phyloP scores from a whole-genome alignment of 805 yeast species.

The Cyberlindnera xylosilytica region DNA sequence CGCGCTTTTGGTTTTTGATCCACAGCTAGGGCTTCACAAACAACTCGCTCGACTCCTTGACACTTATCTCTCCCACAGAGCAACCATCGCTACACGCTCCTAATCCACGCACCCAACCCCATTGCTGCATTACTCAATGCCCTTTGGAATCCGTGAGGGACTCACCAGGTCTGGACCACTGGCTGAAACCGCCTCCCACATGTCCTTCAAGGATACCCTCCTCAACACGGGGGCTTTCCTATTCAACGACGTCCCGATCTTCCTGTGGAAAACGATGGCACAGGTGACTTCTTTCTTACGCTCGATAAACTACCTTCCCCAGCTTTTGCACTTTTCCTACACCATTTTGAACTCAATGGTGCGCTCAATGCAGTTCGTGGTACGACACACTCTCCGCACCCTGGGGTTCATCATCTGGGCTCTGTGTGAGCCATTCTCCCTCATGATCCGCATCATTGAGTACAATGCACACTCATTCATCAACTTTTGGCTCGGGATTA shows the following conservation, averaged over 20 bases:
- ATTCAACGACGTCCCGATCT: not conserved
- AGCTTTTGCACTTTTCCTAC: not conserved
- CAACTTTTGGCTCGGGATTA: constrained; percentile 17
- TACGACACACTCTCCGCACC: not conserved
- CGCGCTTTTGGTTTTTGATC: no score
- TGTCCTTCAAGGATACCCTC: not conserved
- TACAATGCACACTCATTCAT: constrained; percentile 20
- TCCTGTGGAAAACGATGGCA: not conserved
- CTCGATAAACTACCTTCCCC: constrained; percentile 1
- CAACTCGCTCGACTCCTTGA: no score
- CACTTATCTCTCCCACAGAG: no score
- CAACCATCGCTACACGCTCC: no score
- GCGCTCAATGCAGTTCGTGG: not conserved
- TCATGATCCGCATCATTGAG: constrained; percentile 20
- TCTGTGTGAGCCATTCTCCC: constrained; percentile 21
- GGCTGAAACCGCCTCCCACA: not conserved
- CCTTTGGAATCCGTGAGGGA: no score
- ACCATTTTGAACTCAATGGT: not conserved
- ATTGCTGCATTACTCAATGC: no score
- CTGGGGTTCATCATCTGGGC: constrained; percentile 3
- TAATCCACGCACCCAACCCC: no score
- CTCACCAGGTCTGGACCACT: not conserved
- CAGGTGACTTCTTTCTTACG: not conserved
- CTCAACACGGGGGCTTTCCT: constrained; percentile 3
- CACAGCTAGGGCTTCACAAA: no score